Percentiles rank a stretch among this genome's conserved stretches.
Conservation (phyloP, 306 rosid species). For the Cotoneaster glaucophyllus region DNA sequence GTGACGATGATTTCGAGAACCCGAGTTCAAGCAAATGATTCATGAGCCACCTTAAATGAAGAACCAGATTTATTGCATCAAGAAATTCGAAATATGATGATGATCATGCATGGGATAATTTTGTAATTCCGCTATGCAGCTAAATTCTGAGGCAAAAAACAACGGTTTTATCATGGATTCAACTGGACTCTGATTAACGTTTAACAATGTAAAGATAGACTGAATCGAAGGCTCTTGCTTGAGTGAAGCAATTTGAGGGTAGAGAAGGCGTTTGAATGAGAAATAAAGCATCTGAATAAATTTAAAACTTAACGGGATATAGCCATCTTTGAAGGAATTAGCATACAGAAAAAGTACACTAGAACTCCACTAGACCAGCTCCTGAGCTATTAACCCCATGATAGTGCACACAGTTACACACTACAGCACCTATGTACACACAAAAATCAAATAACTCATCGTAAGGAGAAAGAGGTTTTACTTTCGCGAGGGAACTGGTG, state of each 20-base stretch:
- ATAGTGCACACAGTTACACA: background rate
- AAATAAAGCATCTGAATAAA: background rate
- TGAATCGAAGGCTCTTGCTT: background rate
- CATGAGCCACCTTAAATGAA: slow-evolving; percentile 83
- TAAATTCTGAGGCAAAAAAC: background rate
- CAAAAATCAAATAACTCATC: background rate
- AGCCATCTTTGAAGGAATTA: background rate
- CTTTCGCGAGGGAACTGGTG: slow-evolving; percentile 65
- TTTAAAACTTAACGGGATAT: background rate
- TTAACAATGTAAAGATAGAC: background rate
- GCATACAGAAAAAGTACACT: background rate
- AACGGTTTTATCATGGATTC: background rate
- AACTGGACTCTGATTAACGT: background rate
- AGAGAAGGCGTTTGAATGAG: background rate
- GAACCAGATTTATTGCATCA: slow-evolving; percentile 1
- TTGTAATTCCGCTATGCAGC: background rate
- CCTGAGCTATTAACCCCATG: background rate
- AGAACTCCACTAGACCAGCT: background rate
- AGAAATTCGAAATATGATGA: background rate
- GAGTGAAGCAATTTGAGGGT: no score
- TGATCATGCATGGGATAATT: background rate
- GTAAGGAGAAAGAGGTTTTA: slow-evolving; percentile 27
- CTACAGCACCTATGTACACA: background rate
- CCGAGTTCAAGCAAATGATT: slow-evolving; percentile 77
- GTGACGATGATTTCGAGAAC: slow-evolving; percentile 69